A percentile compares a stretch with the other conserved stretches of the same genome.
These are phyloP conservation scores for Phytophthora tubulina DNA, from an alignment of 352 stramenopile genomes.

Conservation along the genomic window DNA sequence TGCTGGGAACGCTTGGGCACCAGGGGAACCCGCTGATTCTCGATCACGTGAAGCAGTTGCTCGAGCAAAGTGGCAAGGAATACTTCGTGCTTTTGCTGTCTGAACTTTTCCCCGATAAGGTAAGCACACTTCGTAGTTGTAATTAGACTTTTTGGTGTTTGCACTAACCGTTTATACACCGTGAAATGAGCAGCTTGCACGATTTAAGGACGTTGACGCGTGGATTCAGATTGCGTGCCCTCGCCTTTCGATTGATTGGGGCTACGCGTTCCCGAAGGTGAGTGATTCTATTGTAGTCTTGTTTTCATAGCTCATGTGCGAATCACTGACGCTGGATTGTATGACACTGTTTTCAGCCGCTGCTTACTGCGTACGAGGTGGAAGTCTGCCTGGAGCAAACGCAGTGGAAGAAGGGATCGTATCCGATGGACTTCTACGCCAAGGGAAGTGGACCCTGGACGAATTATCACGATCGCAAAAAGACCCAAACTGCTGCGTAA, in stretches of 20 bases:
- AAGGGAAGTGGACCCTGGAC: conserved; percentile 96
- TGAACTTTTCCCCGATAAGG: conserved; percentile 97
- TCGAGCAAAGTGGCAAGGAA: conserved; percentile 90
- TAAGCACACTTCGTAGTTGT: conserved; percentile 21
- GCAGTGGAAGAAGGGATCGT: conserved; percentile 88
- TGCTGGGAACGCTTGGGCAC: conserved; percentile 98
- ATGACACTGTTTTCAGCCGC: conserved; percentile 58
- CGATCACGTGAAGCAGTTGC: conserved; percentile 90
- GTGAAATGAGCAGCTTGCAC: conserved; percentile 68
- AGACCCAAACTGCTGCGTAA: conserved; percentile 29
- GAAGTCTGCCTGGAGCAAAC: conserved; percentile 95
- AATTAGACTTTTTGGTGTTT: not conserved
- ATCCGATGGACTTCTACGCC: conserved; percentile 99
- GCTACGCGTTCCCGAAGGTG: conserved; percentile 95
- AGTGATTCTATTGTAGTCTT: not conserved
- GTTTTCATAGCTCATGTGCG: not conserved
- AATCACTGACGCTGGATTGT: not conserved
- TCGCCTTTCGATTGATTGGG: conserved; percentile 99
- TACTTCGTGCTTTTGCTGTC: conserved; percentile 97
- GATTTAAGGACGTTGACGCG: conserved; percentile 92
- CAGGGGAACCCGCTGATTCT: conserved; percentile 98
- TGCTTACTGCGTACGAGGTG: conserved; percentile 98
- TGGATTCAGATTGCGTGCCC: conserved; percentile 99
- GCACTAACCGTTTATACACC: conserved; percentile 2
- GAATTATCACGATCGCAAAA: conserved; percentile 93